These are phyloP conservation scores for Tulasnella sp. DNA, from an alignment of 768 basidiomycete species.

Conservation along the genomic window DNA sequence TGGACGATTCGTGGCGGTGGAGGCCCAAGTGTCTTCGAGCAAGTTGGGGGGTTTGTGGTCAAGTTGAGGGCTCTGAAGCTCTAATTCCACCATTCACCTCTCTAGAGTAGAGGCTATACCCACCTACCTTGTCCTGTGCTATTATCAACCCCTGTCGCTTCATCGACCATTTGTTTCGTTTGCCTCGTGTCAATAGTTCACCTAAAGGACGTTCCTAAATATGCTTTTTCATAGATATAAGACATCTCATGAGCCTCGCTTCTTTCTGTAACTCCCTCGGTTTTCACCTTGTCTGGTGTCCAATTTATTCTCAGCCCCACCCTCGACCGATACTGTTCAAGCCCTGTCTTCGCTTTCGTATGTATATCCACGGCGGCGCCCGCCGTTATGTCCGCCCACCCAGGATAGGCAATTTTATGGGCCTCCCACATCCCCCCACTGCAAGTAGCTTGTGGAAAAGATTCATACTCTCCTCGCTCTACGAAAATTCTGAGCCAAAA, in stretches of 20 bases:
- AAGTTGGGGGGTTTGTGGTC: background rate
- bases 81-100: too few species aligned
- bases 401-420: too few species aligned
- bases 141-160: background rate
- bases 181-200: background rate
- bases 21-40: background rate
- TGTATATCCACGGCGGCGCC: too few species aligned
- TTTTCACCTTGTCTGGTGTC: background rate
- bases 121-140: too few species aligned
- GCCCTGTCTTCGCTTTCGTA: too few species aligned
- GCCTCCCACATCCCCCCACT: too few species aligned
- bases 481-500: background rate
- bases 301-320: background rate
- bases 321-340: too few species aligned
- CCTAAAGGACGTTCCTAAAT: background rate
- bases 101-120: background rate
- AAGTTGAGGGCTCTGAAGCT: background rate
- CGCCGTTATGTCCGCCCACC: too few species aligned
- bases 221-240: background rate
- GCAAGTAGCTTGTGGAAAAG: too few species aligned
- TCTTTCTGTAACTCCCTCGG: background rate
- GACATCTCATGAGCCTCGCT: background rate
- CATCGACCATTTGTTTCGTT: background rate
- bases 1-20: conserved; percentile 3
- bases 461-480: too few species aligned